Evolutionary conservation across 306 rosid genomes (phyloP).

Genomic region (Fragaria nilgerrensis): DNA sequence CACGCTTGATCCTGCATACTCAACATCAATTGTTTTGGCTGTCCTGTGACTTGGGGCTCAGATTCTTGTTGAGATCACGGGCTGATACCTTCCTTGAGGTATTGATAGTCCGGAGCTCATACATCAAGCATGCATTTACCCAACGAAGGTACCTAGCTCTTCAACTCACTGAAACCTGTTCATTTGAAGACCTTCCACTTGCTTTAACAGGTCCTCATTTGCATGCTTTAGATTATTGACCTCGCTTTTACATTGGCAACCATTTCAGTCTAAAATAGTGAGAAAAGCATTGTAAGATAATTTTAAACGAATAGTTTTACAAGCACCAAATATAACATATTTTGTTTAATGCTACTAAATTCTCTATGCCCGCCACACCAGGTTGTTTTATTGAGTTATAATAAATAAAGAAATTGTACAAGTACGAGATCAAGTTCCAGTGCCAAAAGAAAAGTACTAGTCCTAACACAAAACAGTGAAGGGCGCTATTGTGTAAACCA

Average conservation of each 20-base stretch:
- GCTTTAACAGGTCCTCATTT: slow-evolving; percentile 83
- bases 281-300: slow-evolving; percentile 15
- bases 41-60: slow-evolving; percentile 86
- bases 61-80: slow-evolving; percentile 77
- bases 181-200: slow-evolving; percentile 94
- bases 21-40: slow-evolving; percentile 87
- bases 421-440: background rate
- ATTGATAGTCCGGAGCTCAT: slow-evolving; percentile 73
- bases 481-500: background rate
- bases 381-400: background rate
- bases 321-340: slow-evolving; percentile 8
- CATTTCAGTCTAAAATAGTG: slow-evolving; percentile 66
- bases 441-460: background rate
- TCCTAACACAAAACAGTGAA: background rate
- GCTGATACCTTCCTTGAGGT: slow-evolving; percentile 74
- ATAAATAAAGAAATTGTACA: background rate
- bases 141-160: slow-evolving; percentile 96
- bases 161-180: slow-evolving; percentile 94
- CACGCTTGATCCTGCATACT: slow-evolving; percentile 91
- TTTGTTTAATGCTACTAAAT: background rate
- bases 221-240: slow-evolving; percentile 62
- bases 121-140: slow-evolving; percentile 96
- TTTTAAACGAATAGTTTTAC: background rate
- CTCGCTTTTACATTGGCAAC: slow-evolving; percentile 62
- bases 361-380: background rate